These are phyloP conservation scores for Schizochytrium sp. DNA, from an alignment of 108 stramenopile species.

Conservation along the genomic window DNA sequence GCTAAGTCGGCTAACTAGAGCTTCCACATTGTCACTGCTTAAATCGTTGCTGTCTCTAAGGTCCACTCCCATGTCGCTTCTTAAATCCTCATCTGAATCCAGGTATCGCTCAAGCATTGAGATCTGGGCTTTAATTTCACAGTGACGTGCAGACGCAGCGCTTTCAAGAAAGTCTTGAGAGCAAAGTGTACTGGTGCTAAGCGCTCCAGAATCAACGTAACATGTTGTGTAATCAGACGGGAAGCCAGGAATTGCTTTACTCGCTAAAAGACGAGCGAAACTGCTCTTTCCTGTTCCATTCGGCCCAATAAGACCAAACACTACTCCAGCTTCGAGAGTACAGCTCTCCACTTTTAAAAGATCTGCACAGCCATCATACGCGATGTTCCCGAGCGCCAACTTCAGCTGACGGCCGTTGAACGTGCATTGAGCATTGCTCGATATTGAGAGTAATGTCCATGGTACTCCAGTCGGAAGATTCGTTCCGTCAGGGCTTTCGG, in stretches of 20 bases:
- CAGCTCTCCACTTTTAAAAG: background rate
- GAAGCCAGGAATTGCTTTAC: background rate
- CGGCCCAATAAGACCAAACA: background rate
- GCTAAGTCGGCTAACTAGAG: too few species aligned
- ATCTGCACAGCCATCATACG: background rate
- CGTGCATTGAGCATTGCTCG: background rate
- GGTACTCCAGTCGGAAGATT: too few species aligned
- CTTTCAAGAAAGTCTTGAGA: background rate
- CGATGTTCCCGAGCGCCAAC: background rate
- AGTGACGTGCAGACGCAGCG: background rate
- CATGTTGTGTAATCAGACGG: background rate
- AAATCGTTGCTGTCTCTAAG: constrained; percentile 64
- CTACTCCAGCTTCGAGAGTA: background rate
- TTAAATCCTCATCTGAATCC: constrained; percentile 19
- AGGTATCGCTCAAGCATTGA: background rate
- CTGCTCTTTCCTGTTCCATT: background rate
- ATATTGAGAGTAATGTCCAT: too few species aligned
- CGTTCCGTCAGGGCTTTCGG: too few species aligned
- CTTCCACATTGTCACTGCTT: constrained; percentile 71
- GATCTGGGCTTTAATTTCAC: background rate
- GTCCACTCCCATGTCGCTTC: constrained; percentile 57
- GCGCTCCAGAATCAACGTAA: background rate
- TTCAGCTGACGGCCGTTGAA: background rate
- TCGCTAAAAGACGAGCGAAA: background rate
- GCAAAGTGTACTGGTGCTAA: too few species aligned